Evolutionary conservation across 1,284 basidiomycete species (phyloP).

Genomic region (Ustilago tritici): DNA sequence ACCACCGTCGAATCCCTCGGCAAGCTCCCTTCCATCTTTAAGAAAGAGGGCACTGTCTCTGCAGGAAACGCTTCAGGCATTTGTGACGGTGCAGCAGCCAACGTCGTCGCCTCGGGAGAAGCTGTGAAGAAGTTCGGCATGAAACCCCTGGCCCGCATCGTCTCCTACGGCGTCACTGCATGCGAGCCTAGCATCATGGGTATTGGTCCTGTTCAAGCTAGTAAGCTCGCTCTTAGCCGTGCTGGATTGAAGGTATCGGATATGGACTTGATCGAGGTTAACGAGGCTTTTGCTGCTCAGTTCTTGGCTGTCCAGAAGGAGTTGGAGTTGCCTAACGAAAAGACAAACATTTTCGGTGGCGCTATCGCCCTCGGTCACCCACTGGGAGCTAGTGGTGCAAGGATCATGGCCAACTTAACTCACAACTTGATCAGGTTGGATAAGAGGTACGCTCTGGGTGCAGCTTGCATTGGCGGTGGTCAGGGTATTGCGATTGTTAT

Average conservation of each 20-base stretch:
- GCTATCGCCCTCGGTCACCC: conserved; percentile 74
- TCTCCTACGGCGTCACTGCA: conserved; percentile 75
- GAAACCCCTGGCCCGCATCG: conserved; percentile 88
- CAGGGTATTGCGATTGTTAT: conserved; percentile 72
- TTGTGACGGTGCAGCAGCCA: conserved; percentile 96
- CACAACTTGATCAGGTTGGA: conserved; percentile 73
- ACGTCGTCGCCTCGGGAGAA: conserved; percentile 90
- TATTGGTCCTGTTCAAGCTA: conserved; percentile 74
- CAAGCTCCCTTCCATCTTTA: conserved; percentile 86
- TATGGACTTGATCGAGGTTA: conserved; percentile 74
- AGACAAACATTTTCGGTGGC: conserved; percentile 74
- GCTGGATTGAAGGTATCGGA: conserved; percentile 71
- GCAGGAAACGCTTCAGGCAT: conserved; percentile 95
- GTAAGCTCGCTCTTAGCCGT: conserved; percentile 69
- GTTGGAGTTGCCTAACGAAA: conserved; percentile 76
- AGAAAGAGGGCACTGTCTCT: conserved; percentile 87
- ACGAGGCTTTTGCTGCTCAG: conserved; percentile 92
- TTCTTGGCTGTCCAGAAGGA: conserved; percentile 91
- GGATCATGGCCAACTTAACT: conserved; percentile 73
- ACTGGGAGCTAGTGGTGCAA: conserved; percentile 73
- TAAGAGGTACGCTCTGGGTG: conserved; percentile 74
- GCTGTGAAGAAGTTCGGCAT: conserved; percentile 86
- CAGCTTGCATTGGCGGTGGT: conserved; percentile 74
- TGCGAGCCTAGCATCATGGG: conserved; percentile 75
- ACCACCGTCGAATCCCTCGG: conserved; percentile 93